Conservation (phyloP, 306 rosid genomes). For the Glycyrrhiza uralensis region DNA sequence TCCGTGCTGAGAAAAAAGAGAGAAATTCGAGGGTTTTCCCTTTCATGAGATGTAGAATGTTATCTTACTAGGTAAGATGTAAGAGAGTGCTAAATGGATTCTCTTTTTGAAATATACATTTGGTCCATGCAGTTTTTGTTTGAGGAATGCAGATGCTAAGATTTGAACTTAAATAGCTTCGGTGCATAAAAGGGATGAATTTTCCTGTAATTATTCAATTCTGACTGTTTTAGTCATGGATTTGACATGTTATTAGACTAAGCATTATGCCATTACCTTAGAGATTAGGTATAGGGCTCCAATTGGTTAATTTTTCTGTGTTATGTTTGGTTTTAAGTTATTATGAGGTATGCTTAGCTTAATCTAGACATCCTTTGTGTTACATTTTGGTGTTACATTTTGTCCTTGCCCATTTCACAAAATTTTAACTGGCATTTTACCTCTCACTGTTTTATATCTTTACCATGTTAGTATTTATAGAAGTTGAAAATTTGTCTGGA, state of each 20-base stretch:
- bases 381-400: conserved; percentile 13
- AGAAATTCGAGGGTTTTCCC: not conserved
- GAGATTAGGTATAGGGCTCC: not conserved
- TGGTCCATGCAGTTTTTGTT: not conserved
- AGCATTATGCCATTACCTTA: not conserved
- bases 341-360: not conserved
- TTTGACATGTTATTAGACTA: not conserved
- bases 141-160: not conserved
- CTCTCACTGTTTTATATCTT: not conserved
- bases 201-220: not conserved
- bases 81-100: not conserved
- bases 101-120: not conserved
- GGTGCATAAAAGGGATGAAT: not conserved
- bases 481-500: not conserved
- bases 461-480: not conserved
- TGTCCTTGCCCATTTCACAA: not conserved
- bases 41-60: not conserved
- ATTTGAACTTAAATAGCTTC: not conserved
- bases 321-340: not conserved
- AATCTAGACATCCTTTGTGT: not conserved
- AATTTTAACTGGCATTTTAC: not conserved
- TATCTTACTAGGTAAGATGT: not conserved
- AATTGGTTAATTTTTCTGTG: not conserved
- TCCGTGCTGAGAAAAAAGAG: not conserved
- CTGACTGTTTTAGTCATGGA: not conserved